Conservation (phyloP, 495 filamentous ascomycete species). For the Aspergillus saccharolyticus region DNA sequence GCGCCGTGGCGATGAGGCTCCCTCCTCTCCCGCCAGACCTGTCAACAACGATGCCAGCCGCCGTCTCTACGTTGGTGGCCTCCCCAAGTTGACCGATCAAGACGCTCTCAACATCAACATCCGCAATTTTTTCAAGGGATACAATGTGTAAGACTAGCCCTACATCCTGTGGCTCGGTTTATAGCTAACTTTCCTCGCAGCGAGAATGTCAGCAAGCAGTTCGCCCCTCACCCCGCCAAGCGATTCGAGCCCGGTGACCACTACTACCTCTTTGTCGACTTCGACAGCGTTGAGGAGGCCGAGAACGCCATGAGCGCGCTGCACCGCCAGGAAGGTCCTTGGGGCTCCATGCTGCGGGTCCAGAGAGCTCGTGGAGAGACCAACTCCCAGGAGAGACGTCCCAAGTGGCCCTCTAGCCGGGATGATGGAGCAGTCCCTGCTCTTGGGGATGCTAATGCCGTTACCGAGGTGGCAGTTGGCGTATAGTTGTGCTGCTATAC, state of each 20-base stretch:
- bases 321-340: constrained; percentile 38
- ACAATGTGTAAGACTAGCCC: constrained; percentile 39
- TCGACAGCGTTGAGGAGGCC: constrained; percentile 51
- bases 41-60: constrained; percentile 38
- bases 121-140: constrained; percentile 54
- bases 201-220: constrained; percentile 60
- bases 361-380: constrained; percentile 36
- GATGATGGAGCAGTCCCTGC: constrained; percentile 2
- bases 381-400: constrained; percentile 22
- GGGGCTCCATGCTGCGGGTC: constrained; percentile 44
- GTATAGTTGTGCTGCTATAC: constrained; percentile 6
- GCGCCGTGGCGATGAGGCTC: constrained; percentile 25
- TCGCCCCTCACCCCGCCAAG: constrained; percentile 52
- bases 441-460: neutral
- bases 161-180: neutral
- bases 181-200: constrained; percentile 15
- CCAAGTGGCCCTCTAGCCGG: constrained; percentile 13
- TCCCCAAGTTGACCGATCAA: constrained; percentile 55
- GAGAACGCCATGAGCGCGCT: constrained; percentile 41
- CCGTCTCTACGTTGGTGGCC: constrained; percentile 59
- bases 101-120: constrained; percentile 49
- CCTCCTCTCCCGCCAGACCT: neutral
- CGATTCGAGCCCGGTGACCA: constrained; percentile 50
- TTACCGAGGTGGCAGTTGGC: constrained; percentile 12
- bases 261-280: constrained; percentile 66